Evolutionary conservation across 495 filamentous ascomycete genomes (phyloP).

Genomic region (Recurvomyces mirabilis): DNA sequence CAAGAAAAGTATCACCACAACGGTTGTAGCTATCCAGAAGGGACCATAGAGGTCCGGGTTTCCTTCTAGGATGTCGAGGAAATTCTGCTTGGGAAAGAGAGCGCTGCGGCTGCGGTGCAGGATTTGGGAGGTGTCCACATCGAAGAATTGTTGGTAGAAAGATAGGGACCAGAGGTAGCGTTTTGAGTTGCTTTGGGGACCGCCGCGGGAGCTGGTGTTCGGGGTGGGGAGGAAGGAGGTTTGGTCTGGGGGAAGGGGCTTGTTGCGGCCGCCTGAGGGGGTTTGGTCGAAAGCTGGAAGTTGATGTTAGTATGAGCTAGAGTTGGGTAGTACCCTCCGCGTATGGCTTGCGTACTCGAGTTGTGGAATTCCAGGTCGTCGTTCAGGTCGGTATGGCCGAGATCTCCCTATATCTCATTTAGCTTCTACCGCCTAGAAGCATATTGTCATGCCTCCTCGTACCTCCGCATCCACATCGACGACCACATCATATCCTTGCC

Average conservation of each 20-base stretch:
- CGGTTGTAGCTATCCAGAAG: constrained; percentile 97
- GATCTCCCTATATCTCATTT: constrained; percentile 60
- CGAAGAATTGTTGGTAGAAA: constrained; percentile 97
- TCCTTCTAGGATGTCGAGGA: constrained; percentile 92
- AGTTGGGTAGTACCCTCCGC: not conserved
- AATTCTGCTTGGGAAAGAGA: constrained; percentile 80
- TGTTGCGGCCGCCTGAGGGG: constrained; percentile 39
- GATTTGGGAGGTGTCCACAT: constrained; percentile 86
- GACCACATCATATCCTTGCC: constrained; percentile 83
- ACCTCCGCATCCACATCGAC: constrained; percentile 94
- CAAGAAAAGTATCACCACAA: constrained; percentile 88
- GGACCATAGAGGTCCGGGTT: constrained; percentile 94
- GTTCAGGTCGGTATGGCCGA: constrained; percentile 94
- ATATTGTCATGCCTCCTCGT: not conserved
- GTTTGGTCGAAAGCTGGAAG: constrained; percentile 36
- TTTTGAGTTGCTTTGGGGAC: constrained; percentile 45
- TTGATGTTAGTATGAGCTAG: not conserved
- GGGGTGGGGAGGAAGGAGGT: constrained; percentile 29
- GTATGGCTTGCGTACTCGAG: constrained; percentile 57
- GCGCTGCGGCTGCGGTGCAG: constrained; percentile 71
- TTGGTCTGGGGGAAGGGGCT: constrained; percentile 46
- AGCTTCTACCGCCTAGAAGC: constrained; percentile 9
- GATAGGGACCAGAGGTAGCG: constrained; percentile 81
- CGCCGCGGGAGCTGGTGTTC: constrained; percentile 3
- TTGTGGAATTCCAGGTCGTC: constrained; percentile 98